Evolutionary conservation across 2,329 filamentous ascomycete genomes (phyloP), one percentile per base, ranked within the genome.

Genomic region (Aspergillaceae sp.): DNA sequence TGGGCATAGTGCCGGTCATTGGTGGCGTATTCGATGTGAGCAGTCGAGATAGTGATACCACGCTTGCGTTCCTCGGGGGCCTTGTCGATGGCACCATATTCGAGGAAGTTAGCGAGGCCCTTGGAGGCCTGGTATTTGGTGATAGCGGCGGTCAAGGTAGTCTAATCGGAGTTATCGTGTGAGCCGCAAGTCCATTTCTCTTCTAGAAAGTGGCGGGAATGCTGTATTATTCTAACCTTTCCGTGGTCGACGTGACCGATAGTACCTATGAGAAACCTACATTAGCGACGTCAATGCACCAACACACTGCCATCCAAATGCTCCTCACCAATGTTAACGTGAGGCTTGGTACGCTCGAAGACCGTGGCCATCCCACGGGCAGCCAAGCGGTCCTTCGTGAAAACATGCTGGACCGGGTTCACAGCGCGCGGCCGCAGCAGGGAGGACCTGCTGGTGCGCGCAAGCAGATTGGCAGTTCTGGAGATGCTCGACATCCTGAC

Each of bases 221-320:
- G 48, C 29, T 43, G 30, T 28, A 37, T 37, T 36, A 34, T 6
- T 47, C 65, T 55, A 74, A 94, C 90, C 86, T 98, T 98, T 77
- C 91, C 91, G 76, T 98, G 91, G 81, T 98, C 92, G 74, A 98
- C 92, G 78, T 98, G 92, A 61, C 92, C 92, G 74, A 98, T 98
- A 60, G 92, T 98, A 70, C 86, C 86, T 90, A 46, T 41, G 19
- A 36, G 32, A 10, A 27, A 47, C 33, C 43, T n/a, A 19, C 10
- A 26, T 41, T 44, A 44, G 50, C 29, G 19, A 19, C 19, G 10
- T 10, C 5, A 40, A 40, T 8, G 9, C 35, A 45, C 19, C 19
- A 19, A 19, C 19, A 19, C 19, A 19, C 19, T 19, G 19, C 19
- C 19, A 19, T 19, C 19, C 19, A 19, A 19, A 19, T 19, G 19